These are phyloP conservation scores for Ustilago shanxiensis DNA, from an alignment of 1,284 basidiomycete genomes.

Conservation along the genomic window DNA sequence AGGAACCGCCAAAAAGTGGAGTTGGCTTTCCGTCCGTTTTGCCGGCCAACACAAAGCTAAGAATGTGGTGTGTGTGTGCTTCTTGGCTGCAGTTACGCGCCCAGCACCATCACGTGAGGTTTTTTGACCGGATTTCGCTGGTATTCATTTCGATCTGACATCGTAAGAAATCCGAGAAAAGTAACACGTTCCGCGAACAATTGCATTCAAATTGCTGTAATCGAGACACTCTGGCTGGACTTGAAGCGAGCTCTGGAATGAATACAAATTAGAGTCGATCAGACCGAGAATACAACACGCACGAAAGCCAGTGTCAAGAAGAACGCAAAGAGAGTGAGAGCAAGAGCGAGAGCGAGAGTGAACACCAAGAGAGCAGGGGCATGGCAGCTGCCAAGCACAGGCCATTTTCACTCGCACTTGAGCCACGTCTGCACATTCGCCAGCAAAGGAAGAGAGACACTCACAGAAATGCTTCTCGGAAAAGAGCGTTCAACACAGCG, in stretches of 20 bases:
- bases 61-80: too few relatives aligned
- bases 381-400: constrained; percentile 37
- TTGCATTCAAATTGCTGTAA: not conserved
- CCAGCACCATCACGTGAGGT: constrained; percentile 19
- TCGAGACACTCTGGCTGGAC: not conserved
- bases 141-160: constrained; percentile 16
- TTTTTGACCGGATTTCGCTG: not conserved
- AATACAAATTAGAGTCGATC: constrained; percentile 24
- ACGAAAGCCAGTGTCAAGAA: constrained; percentile 15
- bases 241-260: not conserved
- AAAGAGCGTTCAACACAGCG: not conserved
- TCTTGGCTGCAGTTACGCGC: constrained; percentile 17
- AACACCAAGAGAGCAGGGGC: not conserved
- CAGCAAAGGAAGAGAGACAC: not conserved
- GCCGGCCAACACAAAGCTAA: constrained; percentile 2
- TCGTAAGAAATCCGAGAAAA: not conserved
- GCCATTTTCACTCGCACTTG: constrained; percentile 13
- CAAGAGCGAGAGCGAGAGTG: too few relatives aligned
- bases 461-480: not conserved
- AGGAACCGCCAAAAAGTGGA: constrained; percentile 1
- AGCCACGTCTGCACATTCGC: constrained; percentile 34
- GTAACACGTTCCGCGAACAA: not conserved
- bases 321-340: not conserved
- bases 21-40: not conserved
- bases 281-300: constrained; percentile 17